phyloP scores from a whole-genome alignment of 352 stramenopile species.

The Globisporangium heterothallicum region DNA sequence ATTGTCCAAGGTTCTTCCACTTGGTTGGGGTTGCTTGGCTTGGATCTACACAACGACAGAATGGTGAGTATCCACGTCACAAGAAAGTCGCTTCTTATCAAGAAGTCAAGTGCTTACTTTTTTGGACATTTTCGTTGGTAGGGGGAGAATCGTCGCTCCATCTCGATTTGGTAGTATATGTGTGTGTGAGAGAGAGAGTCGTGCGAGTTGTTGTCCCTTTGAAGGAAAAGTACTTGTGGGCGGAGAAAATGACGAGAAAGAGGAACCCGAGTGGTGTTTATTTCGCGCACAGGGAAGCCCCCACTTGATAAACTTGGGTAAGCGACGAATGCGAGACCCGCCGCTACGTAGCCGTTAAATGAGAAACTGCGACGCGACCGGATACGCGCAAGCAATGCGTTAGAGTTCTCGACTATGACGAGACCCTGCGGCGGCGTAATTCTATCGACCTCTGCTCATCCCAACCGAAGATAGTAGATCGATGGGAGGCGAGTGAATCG shows the following conservation, averaged over 20 bases:
- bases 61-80: constrained; percentile 1
- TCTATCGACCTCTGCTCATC: too few relatives aligned
- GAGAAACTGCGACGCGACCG: background rate
- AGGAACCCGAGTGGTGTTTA: constrained; percentile 1
- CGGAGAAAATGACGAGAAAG: constrained; percentile 13
- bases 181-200: background rate
- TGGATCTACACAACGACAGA: background rate
- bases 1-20: constrained; percentile 8
- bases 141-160: constrained; percentile 13
- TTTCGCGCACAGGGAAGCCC: background rate
- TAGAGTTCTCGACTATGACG: too few relatives aligned
- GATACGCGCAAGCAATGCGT: too few relatives aligned
- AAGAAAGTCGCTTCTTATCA: background rate
- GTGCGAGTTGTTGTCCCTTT: constrained; percentile 3
- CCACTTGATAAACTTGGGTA: constrained; percentile 3
- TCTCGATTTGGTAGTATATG: constrained; percentile 4
- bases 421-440: too few relatives aligned
- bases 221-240: constrained; percentile 15
- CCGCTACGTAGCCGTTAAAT: constrained; percentile 1
- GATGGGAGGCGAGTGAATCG: too few relatives aligned
- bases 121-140: constrained; percentile 8
- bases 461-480: background rate
- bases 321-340: background rate
- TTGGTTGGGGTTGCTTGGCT: background rate
- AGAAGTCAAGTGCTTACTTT: constrained; percentile 6